Conservation (phyloP, 2,329 filamentous ascomycete genomes). For the Curvularia hawaiiensis region DNA sequence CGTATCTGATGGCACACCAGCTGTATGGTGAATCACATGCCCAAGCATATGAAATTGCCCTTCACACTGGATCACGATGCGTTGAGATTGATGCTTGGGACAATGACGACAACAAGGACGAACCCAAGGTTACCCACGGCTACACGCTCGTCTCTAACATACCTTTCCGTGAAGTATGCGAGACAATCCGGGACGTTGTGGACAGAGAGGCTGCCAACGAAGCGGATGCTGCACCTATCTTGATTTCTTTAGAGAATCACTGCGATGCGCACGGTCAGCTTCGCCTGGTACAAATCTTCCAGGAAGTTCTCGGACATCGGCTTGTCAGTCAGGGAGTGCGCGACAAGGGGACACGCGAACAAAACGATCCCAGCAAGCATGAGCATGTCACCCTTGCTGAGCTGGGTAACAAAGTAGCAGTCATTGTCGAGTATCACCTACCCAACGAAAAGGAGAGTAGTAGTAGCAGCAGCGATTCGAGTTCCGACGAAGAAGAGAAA, state of each 20-base stretch:
- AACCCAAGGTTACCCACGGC: conserved; percentile 73
- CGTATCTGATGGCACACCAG: conserved; percentile 72
- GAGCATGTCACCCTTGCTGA: conserved; percentile 64
- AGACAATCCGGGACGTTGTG: conserved; percentile 66
- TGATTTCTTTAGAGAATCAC: conserved; percentile 72
- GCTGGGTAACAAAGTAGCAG: conserved; percentile 65
- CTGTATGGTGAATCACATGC: conserved; percentile 68
- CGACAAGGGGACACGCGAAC: conserved; percentile 61
- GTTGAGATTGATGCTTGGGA: conserved; percentile 80
- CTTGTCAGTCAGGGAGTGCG: conserved; percentile 64
- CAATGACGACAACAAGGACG: conserved; percentile 62
- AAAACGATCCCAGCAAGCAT: conserved; percentile 50
- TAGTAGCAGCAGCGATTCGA: conserved; percentile 38
- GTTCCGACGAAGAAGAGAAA: conserved; percentile 50
- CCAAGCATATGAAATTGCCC: conserved; percentile 66
- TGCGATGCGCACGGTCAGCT: conserved; percentile 64
- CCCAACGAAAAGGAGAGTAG: conserved; percentile 56
- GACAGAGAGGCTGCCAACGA: conserved; percentile 62
- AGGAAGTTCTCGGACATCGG: conserved; percentile 64
- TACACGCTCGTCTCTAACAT: conserved; percentile 71
- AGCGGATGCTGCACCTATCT: conserved; percentile 60
- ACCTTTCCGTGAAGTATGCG: conserved; percentile 67
- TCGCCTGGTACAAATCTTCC: conserved; percentile 69
- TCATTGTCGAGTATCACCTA: conserved; percentile 72
- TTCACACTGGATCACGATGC: conserved; percentile 68